Percentiles rank a stretch among this genome's conserved stretches.
phyloP scores from a whole-genome alignment of 2,329 filamentous ascomycete genomes.

The Colletotrichum liriopes region DNA sequence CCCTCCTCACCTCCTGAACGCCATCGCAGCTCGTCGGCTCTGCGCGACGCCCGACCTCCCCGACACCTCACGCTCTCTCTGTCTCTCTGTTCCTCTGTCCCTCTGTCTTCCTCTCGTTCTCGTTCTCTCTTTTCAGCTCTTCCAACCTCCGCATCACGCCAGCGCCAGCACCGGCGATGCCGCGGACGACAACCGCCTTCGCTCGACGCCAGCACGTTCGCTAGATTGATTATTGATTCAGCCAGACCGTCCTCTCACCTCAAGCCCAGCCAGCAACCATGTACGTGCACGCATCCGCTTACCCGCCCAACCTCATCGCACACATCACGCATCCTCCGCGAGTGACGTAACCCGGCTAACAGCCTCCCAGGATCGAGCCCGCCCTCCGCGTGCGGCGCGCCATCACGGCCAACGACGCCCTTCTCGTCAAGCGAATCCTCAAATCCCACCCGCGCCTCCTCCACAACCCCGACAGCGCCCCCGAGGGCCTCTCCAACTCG shows the following conservation, averaged over 20 bases:
- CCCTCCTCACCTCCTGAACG: background rate
- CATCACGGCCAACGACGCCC: conserved; percentile 80
- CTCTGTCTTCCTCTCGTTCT: background rate
- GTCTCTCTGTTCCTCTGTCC: too few relatives aligned
- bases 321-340: background rate
- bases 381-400: conserved; percentile 85
- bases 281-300: background rate
- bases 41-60: background rate
- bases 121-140: background rate
- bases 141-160: too few relatives aligned
- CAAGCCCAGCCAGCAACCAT: background rate
- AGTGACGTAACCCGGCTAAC: conserved; percentile 22
- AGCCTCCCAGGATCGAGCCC: conserved; percentile 77
- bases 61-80: background rate
- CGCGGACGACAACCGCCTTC: background rate
- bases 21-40: background rate
- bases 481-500: conserved; percentile 81
- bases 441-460: conserved; percentile 79
- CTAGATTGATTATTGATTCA: background rate
- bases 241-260: background rate
- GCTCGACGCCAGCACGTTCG: background rate
- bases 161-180: background rate
- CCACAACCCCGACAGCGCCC: conserved; percentile 83
- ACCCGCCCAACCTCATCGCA: too few relatives aligned
- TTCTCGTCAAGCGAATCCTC: conserved; percentile 84